phyloP scores from a whole-genome alignment of 495 filamentous ascomycete species.

The Alectoria sarmentosa region DNA sequence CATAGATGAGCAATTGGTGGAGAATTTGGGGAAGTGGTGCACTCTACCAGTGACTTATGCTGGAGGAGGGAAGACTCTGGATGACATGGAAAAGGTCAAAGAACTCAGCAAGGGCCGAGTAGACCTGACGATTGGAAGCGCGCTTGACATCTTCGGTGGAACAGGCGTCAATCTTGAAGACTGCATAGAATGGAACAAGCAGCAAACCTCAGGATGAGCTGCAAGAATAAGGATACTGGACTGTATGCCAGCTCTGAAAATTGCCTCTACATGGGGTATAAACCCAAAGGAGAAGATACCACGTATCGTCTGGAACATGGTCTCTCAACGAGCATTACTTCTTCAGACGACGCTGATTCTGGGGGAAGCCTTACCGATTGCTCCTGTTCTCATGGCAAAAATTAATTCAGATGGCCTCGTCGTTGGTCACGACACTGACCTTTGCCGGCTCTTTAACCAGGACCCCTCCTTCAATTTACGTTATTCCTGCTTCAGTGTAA shows the following conservation, averaged over 20 bases:
- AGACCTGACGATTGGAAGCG: conserved; percentile 93
- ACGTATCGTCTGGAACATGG: neutral
- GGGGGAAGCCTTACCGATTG: neutral
- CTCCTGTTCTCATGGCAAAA: neutral
- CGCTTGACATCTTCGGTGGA: conserved; percentile 92
- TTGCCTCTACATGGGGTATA: neutral
- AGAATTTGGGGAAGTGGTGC: conserved; percentile 73
- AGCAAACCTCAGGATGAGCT: neutral
- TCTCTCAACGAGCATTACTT: neutral
- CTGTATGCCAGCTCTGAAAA: neutral
- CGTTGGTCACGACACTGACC: neutral
- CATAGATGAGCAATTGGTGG: conserved; percentile 79
- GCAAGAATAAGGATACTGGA: neutral
- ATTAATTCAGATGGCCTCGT: neutral
- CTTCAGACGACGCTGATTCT: neutral
- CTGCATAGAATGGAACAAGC: conserved; percentile 81
- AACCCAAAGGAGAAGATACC: neutral
- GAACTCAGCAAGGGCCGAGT: conserved; percentile 69
- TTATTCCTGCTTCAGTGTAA: neutral
- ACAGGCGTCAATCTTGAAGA: conserved; percentile 76
- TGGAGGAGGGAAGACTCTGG: conserved; percentile 74
- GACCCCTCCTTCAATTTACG: neutral
- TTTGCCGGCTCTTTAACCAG: neutral
- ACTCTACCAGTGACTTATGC: conserved; percentile 92
- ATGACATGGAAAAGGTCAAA: conserved; percentile 76